phyloP scores from a whole-genome alignment of 2,329 filamentous ascomycete species.

The Fusarium longipes region DNA sequence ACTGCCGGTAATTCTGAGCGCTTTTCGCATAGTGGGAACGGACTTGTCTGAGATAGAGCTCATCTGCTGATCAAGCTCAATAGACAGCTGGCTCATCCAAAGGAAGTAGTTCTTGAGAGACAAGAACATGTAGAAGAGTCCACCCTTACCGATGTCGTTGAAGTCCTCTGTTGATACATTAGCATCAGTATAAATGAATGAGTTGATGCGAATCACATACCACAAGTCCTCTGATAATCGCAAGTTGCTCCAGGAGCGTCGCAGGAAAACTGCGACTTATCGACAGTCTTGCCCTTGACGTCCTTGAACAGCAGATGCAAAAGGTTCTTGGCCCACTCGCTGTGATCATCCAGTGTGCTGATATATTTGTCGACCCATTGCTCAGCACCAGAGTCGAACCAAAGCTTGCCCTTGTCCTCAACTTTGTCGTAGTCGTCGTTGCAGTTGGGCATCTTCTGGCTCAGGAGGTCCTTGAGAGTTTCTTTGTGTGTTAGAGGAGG shows the following conservation, averaged over 20 bases:
- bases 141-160: background rate
- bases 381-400: constrained; percentile 3
- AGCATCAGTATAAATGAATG: no score
- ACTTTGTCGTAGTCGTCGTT: background rate
- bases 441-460: background rate
- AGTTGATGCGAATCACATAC: no score
- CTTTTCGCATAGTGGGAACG: background rate
- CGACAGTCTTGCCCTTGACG: no score
- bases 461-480: background rate
- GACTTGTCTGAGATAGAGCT: background rate
- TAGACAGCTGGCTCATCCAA: no score
- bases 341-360: background rate
- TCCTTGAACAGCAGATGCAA: no score
- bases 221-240: no score
- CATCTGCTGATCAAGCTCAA: background rate
- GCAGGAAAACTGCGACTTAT: no score
- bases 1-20: background rate
- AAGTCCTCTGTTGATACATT: background rate
- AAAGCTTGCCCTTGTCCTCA: background rate
- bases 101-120: background rate
- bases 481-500: no score
- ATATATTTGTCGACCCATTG: constrained; percentile 7
- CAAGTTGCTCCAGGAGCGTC: no score
- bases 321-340: background rate
- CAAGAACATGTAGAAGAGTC: constrained; percentile 6